Evolutionary conservation across 257 asterid genomes (phyloP).

Genomic region (Jacaranda copaia): DNA sequence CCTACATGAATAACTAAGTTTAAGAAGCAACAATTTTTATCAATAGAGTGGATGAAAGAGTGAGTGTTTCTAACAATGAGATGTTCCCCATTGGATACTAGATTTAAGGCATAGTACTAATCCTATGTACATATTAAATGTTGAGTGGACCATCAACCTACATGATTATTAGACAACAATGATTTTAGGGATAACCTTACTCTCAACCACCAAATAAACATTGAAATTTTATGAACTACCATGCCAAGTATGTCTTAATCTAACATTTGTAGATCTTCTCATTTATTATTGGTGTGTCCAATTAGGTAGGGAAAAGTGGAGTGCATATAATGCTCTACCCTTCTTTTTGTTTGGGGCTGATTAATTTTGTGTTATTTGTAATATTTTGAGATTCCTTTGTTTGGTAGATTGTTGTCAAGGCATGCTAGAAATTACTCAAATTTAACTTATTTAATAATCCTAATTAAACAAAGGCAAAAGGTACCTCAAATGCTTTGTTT

Average conservation of each 20-base stretch:
- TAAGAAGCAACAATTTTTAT: too few species aligned
- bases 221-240: neutral
- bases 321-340: neutral
- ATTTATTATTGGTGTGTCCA: neutral
- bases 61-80: too few species aligned
- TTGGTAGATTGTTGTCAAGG: conserved; percentile 34
- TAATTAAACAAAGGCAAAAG: conserved; percentile 28
- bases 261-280: neutral
- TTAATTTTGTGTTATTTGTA: neutral
- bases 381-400: conserved; percentile 34
- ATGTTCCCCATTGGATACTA: neutral
- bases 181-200: neutral
- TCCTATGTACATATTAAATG: neutral
- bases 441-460: neutral
- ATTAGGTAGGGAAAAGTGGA: conserved; percentile 20
- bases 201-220: neutral
- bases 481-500: conserved; percentile 38
- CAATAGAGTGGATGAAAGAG: too few species aligned
- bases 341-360: neutral
- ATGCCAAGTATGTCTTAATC: neutral
- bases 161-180: neutral
- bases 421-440: conserved; percentile 4
- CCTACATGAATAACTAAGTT: too few species aligned
- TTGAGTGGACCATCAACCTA: conserved; percentile 23
- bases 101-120: conserved; percentile 21